Conservation (phyloP, 108 stramenopile species). For the Skeletonema potamos region DNA sequence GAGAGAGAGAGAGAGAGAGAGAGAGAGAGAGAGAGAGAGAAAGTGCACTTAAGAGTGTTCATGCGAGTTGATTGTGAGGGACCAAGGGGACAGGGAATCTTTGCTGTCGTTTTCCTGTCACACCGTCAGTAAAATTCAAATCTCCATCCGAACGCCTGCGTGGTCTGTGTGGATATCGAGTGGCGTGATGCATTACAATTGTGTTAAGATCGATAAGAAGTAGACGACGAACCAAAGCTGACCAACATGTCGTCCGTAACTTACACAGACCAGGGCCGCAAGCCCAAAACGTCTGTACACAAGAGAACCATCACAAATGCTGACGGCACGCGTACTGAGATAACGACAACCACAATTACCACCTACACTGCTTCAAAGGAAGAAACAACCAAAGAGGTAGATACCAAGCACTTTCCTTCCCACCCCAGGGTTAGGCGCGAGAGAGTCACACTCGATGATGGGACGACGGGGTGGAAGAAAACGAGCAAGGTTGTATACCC, state of each 20-base stretch:
- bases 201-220: too few species aligned
- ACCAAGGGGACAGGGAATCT: too few species aligned
- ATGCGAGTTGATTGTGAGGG: too few species aligned
- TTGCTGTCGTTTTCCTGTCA: too few species aligned
- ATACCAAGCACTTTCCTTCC: constrained; percentile 25
- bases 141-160: too few species aligned
- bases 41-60: too few species aligned
- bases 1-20: too few species aligned
- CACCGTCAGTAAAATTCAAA: too few species aligned
- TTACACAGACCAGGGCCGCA: constrained; percentile 8
- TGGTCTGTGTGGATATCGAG: too few species aligned
- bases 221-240: too few species aligned
- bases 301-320: constrained; percentile 17
- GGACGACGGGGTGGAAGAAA: constrained; percentile 22
- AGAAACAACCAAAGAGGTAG: constrained; percentile 5
- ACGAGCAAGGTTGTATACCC: constrained; percentile 16
- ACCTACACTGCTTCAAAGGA: not conserved
- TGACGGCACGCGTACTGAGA: constrained; percentile 15
- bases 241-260: constrained; percentile 7
- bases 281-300: constrained; percentile 2
- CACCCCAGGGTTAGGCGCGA: constrained; percentile 7
- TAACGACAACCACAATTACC: constrained; percentile 14
- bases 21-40: too few species aligned
- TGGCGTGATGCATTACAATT: too few species aligned
- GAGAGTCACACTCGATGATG: constrained; percentile 16